Evolutionary conservation across 176 grass and related monocot genomes (phyloP).

Genomic region (Eleusine coracana): DNA sequence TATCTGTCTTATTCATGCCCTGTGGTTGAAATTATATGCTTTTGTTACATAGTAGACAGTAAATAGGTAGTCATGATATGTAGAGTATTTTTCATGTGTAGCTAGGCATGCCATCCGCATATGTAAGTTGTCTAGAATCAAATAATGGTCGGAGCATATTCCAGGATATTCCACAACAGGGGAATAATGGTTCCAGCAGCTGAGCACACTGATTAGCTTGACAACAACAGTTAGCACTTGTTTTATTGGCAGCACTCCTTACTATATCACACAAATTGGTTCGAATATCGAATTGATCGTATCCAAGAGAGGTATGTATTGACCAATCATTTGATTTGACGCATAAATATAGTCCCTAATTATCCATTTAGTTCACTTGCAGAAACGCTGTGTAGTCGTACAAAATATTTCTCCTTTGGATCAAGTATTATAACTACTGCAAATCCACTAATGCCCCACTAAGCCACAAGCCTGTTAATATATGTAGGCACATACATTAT

Average conservation of each 20-base stretch:
- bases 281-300: background rate
- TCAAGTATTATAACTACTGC: slow-evolving; percentile 4
- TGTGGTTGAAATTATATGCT: background rate
- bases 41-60: background rate
- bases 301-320: background rate
- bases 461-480: background rate
- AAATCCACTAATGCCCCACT: slow-evolving; percentile 29
- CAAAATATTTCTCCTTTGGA: background rate
- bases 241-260: background rate
- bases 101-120: background rate
- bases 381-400: background rate
- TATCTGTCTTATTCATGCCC: background rate
- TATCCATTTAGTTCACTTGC: background rate
- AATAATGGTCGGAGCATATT: background rate
- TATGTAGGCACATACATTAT: background rate
- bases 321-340: slow-evolving; percentile 1
- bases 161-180: background rate
- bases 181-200: background rate
- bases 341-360: background rate
- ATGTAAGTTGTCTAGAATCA: background rate
- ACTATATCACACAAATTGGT: background rate
- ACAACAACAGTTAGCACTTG: slow-evolving; percentile 1
- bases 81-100: background rate
- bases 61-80: background rate
- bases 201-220: slow-evolving; percentile 22